Evolutionary conservation across 768 basidiomycete genomes (phyloP).

Genomic region (Pleurotus tuoliensis): DNA sequence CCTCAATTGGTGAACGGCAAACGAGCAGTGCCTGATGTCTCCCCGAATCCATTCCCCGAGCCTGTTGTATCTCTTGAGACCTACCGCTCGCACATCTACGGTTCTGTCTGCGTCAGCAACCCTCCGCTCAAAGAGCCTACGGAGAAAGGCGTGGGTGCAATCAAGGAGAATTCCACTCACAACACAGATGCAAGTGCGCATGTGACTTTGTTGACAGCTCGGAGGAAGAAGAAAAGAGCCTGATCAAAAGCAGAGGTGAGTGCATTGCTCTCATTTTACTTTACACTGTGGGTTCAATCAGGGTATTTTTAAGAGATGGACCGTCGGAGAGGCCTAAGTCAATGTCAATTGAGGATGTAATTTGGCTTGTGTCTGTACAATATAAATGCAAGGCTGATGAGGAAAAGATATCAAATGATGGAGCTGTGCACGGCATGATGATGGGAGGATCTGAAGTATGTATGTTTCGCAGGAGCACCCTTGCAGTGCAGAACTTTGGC

Average conservation of each 20-base stretch:
- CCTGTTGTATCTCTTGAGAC: conserved; percentile 59
- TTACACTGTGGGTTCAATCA: background rate
- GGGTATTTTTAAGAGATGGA: background rate
- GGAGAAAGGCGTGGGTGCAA: background rate
- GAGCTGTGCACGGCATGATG: no score
- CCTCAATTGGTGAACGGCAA: conserved; percentile 28
- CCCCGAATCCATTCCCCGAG: conserved; percentile 67
- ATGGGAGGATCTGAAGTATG: background rate
- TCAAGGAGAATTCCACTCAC: conserved; percentile 5
- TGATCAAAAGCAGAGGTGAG: conserved; percentile 14
- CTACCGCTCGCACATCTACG: conserved; percentile 59
- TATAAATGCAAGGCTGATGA: no score
- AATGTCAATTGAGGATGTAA: no score
- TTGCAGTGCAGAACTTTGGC: conserved; percentile 2
- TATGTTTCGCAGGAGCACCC: background rate
- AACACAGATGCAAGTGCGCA: conserved; percentile 15
- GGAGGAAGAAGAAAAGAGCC: conserved; percentile 49
- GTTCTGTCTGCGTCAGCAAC: conserved; percentile 51
- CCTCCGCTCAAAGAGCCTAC: conserved; percentile 20
- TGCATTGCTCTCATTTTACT: no score
- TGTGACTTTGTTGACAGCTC: conserved; percentile 58
- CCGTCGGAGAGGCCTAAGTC: no score
- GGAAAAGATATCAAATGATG: no score
- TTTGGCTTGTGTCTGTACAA: no score
- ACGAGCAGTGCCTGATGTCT: conserved; percentile 37